Evolutionary conservation across 1,284 basidiomycete species (phyloP).

Genomic region (Sporisorium reilianum): DNA sequence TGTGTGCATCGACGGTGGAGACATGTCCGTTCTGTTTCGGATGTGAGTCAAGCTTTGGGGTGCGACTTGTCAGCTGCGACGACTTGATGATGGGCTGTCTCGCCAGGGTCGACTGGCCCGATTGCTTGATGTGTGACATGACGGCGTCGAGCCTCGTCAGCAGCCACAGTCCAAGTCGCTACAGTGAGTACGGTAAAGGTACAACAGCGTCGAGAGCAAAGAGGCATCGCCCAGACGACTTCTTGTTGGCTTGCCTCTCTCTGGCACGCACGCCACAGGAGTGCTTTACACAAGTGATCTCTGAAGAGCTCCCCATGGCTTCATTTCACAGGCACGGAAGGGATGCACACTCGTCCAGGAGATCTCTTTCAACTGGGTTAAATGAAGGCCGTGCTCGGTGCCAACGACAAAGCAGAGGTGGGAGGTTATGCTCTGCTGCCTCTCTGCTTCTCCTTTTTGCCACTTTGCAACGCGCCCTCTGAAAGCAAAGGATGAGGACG

Average conservation of each 20-base stretch:
- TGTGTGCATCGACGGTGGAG: background rate
- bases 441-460: background rate
- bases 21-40: background rate
- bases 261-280: background rate
- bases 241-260: background rate
- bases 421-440: too few species aligned
- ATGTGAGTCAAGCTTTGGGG: background rate
- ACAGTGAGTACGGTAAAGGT: background rate
- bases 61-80: constrained; percentile 5
- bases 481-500: background rate
- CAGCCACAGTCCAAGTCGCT: background rate
- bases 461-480: too few species aligned
- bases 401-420: too few species aligned
- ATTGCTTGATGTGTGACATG: constrained; percentile 46
- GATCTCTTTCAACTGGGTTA: background rate
- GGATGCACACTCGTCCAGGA: background rate
- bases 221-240: background rate
- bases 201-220: background rate
- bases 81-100: constrained; percentile 16
- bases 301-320: background rate
- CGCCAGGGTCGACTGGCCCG: constrained; percentile 11
- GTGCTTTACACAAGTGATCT: background rate
- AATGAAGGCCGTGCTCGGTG: constrained; percentile 6
- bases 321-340: constrained; percentile 4
- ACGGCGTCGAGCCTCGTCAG: background rate